Evolutionary conservation across 768 basidiomycete genomes (phyloP), one percentile per base, ranked within the genome.

Genomic region (Gautieria morchelliformis): DNA sequence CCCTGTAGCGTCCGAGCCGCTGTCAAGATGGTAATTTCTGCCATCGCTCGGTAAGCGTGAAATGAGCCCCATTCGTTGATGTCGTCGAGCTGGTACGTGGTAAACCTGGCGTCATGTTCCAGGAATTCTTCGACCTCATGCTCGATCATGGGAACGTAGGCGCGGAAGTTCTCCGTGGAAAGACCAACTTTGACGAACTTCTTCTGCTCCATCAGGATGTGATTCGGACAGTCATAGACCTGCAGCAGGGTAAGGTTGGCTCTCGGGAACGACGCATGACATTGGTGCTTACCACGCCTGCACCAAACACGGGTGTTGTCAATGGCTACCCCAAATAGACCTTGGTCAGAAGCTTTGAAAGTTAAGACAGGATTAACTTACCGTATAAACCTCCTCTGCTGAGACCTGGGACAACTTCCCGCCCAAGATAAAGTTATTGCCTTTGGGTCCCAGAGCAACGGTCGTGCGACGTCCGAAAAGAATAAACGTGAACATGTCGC

Each of bases 121-220:
- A 95, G 73, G 69, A 85, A 93, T 32, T 84, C 74, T 39, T 83
- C 78, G 40, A 88, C 81, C 66, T 88, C 87, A 41, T 89, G 78
- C 59, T 83, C 83, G 57, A 91, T 85, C 81, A 90, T 84, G 51
- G 83, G 82, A 49, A 81, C 75, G 68, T 99, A 98, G 32, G 83
- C 77, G 44, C 85, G 82, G 70, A 99, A 83, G 70, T 94, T 94
- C 27, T 98, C 94, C 12, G 82, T 83, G 11, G 93, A 89, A 20
- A 99, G 82, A 22, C 96, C 94, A 60, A 93, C 84, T 74, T 99
- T 99, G 71, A 98, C 87, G 66, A 97, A 97, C 68, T 87, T 89
- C 78, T 99, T 99, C 70, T 99, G 96, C 65, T 99, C 93, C 94
- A 99, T 98, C 71, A 99, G 85, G 46, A 89, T 73, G 48, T 94